Base-by-base conservation (phyloP, 2,329 filamentous ascomycete genomes). In the Penicillium oxalicum region DNA sequence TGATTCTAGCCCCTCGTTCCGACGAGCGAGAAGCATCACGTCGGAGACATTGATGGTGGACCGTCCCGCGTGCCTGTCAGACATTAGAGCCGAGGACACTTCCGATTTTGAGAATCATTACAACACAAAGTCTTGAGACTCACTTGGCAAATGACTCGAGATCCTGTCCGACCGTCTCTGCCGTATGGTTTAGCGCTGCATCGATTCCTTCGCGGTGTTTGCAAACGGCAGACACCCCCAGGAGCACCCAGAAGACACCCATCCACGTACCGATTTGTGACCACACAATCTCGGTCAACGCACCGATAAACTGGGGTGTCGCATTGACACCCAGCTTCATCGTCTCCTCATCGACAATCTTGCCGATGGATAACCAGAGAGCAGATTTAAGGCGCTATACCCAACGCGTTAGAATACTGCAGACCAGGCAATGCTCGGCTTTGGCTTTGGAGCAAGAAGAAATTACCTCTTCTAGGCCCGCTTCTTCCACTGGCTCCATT, bases 301-400 rank as follows among this genome's bases (percentile, higher is more conserved):
- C 81, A 7, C 86, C 89, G 58, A 94, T 94, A 68, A 94, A 95
- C 63, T 95, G 89, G 1, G 88, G 88, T 26, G 91, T 95, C 5
- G 91, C 88, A 68, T 95, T 96, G 55, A 88, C 79, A 63, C 87
- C 82, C 27, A 84, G 75, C 48, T 79, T 76, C 28, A 89, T 73
- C 13, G 83, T 85, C 65, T 95, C 86, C 56, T 91, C 84, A 66
- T 97, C 91, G 55, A 95, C 87, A 51, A 94, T 91, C 65, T 89
- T 87, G 57, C 88, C 88, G 51, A 95, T 81, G 25, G 84, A 81
- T 62, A 86, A 86, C 89, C 89, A 95, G 25, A 95, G 80, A 11
- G 87, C 86, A 33, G 87, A 83, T 75, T 94, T 94, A 61, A 93
- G 80, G 54, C 85, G 83, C 85, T 95, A 43, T 32, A 8, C n/a